Evolutionary conservation across 129 eudicot species (phyloP).

Genomic region (Tagetes erecta): DNA sequence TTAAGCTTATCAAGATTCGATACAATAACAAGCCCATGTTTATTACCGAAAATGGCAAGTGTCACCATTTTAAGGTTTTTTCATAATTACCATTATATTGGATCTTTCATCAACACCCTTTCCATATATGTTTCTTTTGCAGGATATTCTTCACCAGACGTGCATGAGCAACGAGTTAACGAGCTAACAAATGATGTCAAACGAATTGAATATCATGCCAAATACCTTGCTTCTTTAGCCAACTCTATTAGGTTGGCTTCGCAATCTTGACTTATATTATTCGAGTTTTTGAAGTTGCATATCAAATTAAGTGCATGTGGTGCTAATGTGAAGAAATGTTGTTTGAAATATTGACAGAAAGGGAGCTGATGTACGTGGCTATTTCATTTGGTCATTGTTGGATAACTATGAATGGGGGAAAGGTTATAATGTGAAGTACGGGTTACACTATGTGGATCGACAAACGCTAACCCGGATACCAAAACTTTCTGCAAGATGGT

Average conservation of each 20-base stretch:
- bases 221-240: conserved; percentile 56
- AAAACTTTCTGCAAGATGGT: conserved; percentile 73
- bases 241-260: conserved; percentile 57
- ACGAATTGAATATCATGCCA: conserved; percentile 53
- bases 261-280: background rate
- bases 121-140: background rate
- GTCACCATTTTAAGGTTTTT: conserved; percentile 13
- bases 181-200: conserved; percentile 41
- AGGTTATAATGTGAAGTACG: conserved; percentile 53
- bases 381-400: conserved; percentile 80
- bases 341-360: conserved; percentile 33
- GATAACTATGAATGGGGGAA: conserved; percentile 73
- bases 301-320: too few species aligned
- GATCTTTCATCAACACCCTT: too few species aligned
- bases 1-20: conserved; percentile 50
- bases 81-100: too few species aligned
- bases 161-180: conserved; percentile 22
- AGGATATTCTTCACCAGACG: conserved; percentile 51
- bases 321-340: background rate
- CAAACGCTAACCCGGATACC: conserved; percentile 56
- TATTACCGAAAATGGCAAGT: conserved; percentile 78
- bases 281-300: background rate
- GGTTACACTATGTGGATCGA: conserved; percentile 59
- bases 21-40: conserved; percentile 73
- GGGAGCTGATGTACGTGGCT: conserved; percentile 88